Evolutionary conservation across 306 rosid species (phyloP).

Genomic region (Rubus idaeus): DNA sequence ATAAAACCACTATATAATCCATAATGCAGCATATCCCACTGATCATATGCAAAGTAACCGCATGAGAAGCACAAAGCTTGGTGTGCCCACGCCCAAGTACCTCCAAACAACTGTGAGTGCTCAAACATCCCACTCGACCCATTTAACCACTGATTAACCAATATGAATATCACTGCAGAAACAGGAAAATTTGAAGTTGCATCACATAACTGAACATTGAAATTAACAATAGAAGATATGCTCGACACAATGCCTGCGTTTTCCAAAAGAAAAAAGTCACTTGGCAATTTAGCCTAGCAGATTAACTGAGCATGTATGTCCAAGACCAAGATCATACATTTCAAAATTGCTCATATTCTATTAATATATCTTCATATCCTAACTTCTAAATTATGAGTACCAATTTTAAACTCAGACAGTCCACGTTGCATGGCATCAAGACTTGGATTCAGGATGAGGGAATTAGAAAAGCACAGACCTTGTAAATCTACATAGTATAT

Average conservation of each 20-base stretch:
- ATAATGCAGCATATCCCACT: constrained; percentile 85
- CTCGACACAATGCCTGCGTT: not conserved
- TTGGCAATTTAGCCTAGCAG: no score
- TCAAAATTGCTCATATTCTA: not conserved
- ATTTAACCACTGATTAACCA: constrained; percentile 51
- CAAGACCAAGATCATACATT: not conserved
- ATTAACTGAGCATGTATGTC: not conserved
- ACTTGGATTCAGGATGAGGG: not conserved
- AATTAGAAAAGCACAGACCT: constrained; percentile 1
- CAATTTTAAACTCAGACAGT: no score
- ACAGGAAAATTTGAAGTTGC: constrained; percentile 6
- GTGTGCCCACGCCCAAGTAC: constrained; percentile 86
- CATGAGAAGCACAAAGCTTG: constrained; percentile 89
- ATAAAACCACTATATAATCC: constrained; percentile 72
- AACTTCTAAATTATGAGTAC: no score
- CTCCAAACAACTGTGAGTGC: constrained; percentile 72
- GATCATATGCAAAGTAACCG: constrained; percentile 97
- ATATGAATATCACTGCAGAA: constrained; percentile 67
- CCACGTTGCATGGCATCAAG: no score
- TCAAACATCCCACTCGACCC: constrained; percentile 71
- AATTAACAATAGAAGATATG: not conserved
- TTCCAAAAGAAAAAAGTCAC: not conserved
- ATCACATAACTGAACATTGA: not conserved
- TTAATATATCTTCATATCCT: no score
- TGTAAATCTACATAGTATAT: not conserved